These are phyloP conservation scores for Sophora flavescens DNA, from an alignment of 306 rosid species.

Conservation along the genomic window DNA sequence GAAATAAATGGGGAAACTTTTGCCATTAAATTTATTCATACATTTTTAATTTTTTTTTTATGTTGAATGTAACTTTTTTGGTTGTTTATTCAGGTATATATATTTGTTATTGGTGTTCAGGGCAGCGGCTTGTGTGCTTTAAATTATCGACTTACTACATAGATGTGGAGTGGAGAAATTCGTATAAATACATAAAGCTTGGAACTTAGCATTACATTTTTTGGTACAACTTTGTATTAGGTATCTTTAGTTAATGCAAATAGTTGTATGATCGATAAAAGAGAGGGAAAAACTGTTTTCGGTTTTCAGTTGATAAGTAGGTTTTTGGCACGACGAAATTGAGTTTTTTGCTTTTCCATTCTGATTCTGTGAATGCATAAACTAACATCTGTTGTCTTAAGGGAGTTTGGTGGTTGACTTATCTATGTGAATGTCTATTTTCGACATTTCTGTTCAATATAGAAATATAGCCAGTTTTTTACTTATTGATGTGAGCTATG, in stretches of 20 bases:
- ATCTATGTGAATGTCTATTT: not conserved
- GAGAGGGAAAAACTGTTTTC: conserved; percentile 2
- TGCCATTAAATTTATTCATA: not conserved
- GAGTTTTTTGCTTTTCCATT: not conserved
- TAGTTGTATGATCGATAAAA: conserved; percentile 7
- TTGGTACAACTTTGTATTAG: conserved; percentile 19
- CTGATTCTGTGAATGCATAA: conserved; percentile 14
- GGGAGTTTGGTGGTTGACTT: conserved; percentile 1
- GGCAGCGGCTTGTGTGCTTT: not conserved
- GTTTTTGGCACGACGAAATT: not conserved
- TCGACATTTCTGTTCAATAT: conserved; percentile 19
- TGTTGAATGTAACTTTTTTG: not conserved
- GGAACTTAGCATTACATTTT: too few relatives aligned
- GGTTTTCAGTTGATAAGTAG: conserved; percentile 21
- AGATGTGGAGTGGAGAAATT: conserved; percentile 4
- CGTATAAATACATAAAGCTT: too few relatives aligned
- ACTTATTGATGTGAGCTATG: conserved; percentile 5
- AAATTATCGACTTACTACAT: not conserved
- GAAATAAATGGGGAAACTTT: conserved; percentile 11
- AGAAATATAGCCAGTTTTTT: conserved; percentile 7
- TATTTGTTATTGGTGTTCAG: not conserved
- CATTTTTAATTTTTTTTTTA: not conserved
- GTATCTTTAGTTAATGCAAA: conserved; percentile 10
- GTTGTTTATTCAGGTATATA: not conserved
- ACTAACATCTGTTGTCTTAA: conserved; percentile 27